These are phyloP conservation scores for Asterionellopsis glacialis DNA, from an alignment of 108 stramenopile species.

Conservation along the genomic window DNA sequence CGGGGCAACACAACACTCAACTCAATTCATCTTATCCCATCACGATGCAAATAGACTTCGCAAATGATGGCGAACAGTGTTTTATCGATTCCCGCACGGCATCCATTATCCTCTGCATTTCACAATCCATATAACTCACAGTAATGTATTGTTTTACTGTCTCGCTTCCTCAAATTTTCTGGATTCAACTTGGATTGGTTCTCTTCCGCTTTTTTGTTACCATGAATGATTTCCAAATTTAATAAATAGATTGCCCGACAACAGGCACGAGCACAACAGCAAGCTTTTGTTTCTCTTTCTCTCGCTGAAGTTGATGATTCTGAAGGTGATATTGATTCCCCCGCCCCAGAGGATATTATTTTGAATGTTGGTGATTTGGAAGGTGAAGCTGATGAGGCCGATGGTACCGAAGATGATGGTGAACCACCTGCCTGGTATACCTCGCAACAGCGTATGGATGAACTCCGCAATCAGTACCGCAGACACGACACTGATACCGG, in stretches of 20 bases:
- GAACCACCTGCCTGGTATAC: conserved; percentile 43
- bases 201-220: neutral
- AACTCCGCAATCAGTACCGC: conserved; percentile 58
- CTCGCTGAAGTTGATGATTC: conserved; percentile 14
- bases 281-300: neutral
- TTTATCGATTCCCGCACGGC: no score
- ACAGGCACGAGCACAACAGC: neutral
- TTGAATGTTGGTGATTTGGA: conserved; percentile 61
- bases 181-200: neutral
- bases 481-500: conserved; percentile 87
- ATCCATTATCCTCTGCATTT: no score
- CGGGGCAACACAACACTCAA: no score
- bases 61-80: no score
- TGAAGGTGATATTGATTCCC: conserved; percentile 37
- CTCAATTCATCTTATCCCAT: no score
- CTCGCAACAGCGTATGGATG: conserved; percentile 49
- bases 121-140: no score
- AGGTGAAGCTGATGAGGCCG: conserved; percentile 32
- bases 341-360: conserved; percentile 55
- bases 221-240: neutral
- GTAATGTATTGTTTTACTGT: no score
- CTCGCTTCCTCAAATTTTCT: neutral
- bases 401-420: conserved; percentile 42
- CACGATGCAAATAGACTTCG: no score
- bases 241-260: neutral